Percentiles rank a stretch among this genome's conserved stretches.
Evolutionary conservation across 257 asterid species (phyloP).

Genomic region (Petunia axillaris): DNA sequence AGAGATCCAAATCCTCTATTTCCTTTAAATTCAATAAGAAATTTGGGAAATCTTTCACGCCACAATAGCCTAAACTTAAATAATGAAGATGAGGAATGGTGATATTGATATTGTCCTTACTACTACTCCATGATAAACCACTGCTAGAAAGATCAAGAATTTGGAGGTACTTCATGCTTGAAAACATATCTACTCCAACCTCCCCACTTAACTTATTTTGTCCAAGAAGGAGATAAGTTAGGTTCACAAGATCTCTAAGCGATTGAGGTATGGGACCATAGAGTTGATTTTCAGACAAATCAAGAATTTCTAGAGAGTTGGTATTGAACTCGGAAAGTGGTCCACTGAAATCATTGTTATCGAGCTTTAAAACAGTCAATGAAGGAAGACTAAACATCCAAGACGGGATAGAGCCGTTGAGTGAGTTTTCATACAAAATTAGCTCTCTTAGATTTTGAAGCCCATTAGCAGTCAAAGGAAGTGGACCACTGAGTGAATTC

Average conservation of each 20-base stretch:
- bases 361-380: neutral
- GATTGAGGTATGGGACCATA: conserved; percentile 21
- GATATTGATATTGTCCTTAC: neutral
- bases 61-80: neutral
- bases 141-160: neutral
- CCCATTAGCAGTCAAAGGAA: neutral
- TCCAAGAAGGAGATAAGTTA: neutral
- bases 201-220: conserved; percentile 13
- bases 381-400: conserved; percentile 1
- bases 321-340: neutral
- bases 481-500: neutral
- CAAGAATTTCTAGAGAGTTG: neutral
- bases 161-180: neutral
- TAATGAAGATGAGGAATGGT: neutral
- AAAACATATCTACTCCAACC: neutral
- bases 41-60: neutral
- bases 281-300: conserved; percentile 8
- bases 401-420: neutral
- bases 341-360: neutral
- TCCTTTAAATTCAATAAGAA: neutral
- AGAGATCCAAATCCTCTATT: neutral
- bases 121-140: neutral
- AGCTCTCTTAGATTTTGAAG: neutral
- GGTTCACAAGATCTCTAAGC: neutral
- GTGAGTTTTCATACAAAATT: neutral